Evolutionary conservation across 441 rosid genomes (phyloP).

Genomic region (Populus hybrid): DNA sequence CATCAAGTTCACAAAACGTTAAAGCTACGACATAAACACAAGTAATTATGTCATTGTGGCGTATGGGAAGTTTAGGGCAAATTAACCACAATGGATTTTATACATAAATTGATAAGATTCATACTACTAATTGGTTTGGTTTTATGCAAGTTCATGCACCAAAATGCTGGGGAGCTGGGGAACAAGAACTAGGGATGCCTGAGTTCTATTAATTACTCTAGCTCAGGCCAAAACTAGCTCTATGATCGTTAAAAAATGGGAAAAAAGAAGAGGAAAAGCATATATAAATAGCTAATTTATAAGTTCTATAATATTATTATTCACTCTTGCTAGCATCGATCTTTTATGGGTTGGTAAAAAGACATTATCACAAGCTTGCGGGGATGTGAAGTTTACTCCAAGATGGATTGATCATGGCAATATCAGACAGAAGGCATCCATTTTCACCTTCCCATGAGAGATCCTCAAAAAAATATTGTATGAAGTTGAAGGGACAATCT

Average conservation of each 20-base stretch:
- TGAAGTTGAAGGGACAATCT: neutral
- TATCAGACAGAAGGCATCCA: neutral
- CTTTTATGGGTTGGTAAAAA: neutral
- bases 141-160: neutral
- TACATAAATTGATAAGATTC: neutral
- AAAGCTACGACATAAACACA: too few species aligned
- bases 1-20: too few species aligned
- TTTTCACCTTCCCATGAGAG: neutral
- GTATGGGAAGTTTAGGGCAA: neutral
- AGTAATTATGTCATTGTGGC: too few species aligned
- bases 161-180: neutral
- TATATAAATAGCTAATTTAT: too few species aligned
- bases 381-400: constrained; percentile 6
- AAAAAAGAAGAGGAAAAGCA: neutral
- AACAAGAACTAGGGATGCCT: too few species aligned
- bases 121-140: neutral
- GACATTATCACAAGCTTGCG: neutral
- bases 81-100: neutral
- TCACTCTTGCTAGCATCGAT: neutral
- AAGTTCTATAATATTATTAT: too few species aligned
- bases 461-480: neutral
- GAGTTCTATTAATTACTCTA: neutral
- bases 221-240: neutral
- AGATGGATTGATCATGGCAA: neutral
- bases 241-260: neutral